Conservation (phyloP, 1,284 basidiomycete genomes). For the Sporisorium sorghi region DNA sequence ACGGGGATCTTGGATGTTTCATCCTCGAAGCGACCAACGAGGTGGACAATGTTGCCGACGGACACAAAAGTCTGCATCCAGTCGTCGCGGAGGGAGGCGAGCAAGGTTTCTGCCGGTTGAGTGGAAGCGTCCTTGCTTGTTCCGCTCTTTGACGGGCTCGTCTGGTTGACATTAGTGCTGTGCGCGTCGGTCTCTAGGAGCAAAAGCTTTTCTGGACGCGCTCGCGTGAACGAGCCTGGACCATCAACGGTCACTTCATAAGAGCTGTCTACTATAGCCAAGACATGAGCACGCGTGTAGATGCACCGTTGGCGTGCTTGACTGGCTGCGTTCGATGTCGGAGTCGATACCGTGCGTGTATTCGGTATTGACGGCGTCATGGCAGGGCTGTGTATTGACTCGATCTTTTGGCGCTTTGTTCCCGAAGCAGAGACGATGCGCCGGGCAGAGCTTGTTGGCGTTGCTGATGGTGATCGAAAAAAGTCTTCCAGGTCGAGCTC, state of each 20-base stretch:
- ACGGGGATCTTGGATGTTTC: conserved; percentile 14
- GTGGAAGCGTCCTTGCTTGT: not conserved
- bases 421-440: conserved; percentile 23
- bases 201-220: conserved; percentile 35
- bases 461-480: conserved; percentile 7
- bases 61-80: conserved; percentile 52
- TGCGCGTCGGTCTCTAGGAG: conserved; percentile 29
- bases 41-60: conserved; percentile 50
- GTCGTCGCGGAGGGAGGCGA: conserved; percentile 59
- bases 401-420: conserved; percentile 34
- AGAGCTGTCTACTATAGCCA: conserved; percentile 21
- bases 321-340: not conserved
- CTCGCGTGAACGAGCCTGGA: conserved; percentile 10
- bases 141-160: conserved; percentile 1
- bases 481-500: conserved; percentile 31
- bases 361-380: not conserved
- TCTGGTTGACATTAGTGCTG: conserved; percentile 15
- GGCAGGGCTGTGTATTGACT: not conserved
- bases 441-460: not conserved
- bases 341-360: not conserved
- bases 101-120: conserved; percentile 9
- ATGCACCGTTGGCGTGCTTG: conserved; percentile 14
- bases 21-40: conserved; percentile 51
- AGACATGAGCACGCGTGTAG: conserved; percentile 35
- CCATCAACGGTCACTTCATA: conserved; percentile 15